Conservation (phyloP, 805 yeast genomes). For the Candida adriatica region DNA sequence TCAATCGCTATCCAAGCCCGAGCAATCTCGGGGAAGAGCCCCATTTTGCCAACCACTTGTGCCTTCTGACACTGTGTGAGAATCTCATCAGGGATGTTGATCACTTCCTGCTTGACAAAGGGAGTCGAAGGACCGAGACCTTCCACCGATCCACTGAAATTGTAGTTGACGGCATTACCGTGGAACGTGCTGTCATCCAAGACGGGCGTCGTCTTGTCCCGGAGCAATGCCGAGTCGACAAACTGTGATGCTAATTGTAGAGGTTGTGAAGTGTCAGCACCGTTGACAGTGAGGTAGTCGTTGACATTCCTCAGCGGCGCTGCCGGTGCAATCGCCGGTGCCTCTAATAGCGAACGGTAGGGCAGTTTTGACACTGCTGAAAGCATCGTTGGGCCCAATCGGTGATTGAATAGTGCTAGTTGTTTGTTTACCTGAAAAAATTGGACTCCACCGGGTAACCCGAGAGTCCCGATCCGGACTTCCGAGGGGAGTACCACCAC, state of each 20-base stretch:
- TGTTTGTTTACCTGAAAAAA: no score
- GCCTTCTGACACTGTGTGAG: slow-evolving; percentile 64
- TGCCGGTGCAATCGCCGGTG: no score
- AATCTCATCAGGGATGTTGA: slow-evolving; percentile 75
- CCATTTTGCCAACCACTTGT: slow-evolving; percentile 67
- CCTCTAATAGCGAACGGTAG: no score
- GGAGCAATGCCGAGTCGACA: slow-evolving; percentile 47
- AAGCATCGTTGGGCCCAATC: no score
- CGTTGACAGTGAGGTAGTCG: slow-evolving; percentile 27
- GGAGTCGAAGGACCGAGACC: slow-evolving; percentile 54
- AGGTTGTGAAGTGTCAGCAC: slow-evolving; percentile 29
- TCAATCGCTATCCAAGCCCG: slow-evolving; percentile 86
- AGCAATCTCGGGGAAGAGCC: slow-evolving; percentile 71
- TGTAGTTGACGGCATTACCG: slow-evolving; percentile 59
- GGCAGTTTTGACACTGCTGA: no score
- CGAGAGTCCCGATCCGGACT: no score
- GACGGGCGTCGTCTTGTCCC: slow-evolving; percentile 53
- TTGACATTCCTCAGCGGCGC: slow-evolving; percentile 18
- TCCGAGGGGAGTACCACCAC: no score
- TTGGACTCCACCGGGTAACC: no score
- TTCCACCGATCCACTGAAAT: slow-evolving; percentile 46
- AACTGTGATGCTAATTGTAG: slow-evolving; percentile 55
- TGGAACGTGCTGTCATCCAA: slow-evolving; percentile 41
- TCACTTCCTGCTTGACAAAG: slow-evolving; percentile 62
- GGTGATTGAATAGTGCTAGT: no score